Base-by-base conservation (phyloP, 169 alveolate species). In the Plasmodium billcollinsi region DNA sequence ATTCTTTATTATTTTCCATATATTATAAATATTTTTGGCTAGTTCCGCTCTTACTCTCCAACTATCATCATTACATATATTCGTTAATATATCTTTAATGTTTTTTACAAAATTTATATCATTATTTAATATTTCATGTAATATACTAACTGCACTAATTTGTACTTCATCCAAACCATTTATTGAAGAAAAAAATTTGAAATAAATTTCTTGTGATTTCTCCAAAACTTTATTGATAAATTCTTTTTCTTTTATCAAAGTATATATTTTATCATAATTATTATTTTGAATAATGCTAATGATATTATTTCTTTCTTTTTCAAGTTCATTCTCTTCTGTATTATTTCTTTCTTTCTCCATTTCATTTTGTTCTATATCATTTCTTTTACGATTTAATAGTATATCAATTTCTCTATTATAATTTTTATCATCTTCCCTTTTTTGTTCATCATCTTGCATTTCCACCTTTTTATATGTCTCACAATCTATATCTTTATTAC, bases 111-210 rank as follows among this genome's bases (percentile, higher is more conserved):
- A 86, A 47, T 86, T 52, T 11, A 26, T 29, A 49, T 86, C 92
- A 59, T 50, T 71, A 45, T 56, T 62, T 86, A 86, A 66, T 15
- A 73, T n/a, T 26, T 54, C 92, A 43, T 58, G 26, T 49, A 86
- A 86, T 54, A 86, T 86, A 20, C 73, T 54, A 26, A 86, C 62
- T 24, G 92, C 92, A 66, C 92, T 86, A 58, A 72, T 86, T 72
- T 86, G 86, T n/a, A 86, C 92, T 72, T 86, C 92, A 73, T 86
- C 92, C 75, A 86, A 39, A 24, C 92, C 92, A 72, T 86, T 65
- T 12, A 86, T 61, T 21, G 92, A 61, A 54, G 26, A 86, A 45
- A 86, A 86, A 71, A 71, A 86, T 61, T 70, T 18, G 6, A 58
- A 26, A 24, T 86, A 86, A 71, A 86, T 86, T 72, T 86, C 88